A percentile compares a stretch with the other conserved stretches of the same genome.
phyloP scores from a whole-genome alignment of 768 basidiomycete genomes.

The Pisolithus sp. region DNA sequence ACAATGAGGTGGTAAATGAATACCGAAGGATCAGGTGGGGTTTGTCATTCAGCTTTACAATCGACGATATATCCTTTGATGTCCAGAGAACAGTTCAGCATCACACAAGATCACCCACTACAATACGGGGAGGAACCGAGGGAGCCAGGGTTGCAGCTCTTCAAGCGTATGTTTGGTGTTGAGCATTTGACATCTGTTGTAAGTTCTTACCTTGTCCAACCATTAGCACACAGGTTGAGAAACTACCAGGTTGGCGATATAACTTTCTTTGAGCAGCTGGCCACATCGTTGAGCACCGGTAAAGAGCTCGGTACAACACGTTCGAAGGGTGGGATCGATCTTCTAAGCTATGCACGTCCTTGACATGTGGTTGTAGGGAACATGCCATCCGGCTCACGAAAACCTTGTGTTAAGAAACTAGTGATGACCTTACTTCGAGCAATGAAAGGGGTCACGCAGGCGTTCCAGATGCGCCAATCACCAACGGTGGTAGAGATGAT shows the following conservation, averaged over 20 bases:
- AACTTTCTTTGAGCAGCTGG: neutral
- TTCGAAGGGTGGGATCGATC: neutral
- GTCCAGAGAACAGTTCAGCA: neutral
- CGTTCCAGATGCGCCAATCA: no score
- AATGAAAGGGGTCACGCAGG: no score
- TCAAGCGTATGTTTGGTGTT: neutral
- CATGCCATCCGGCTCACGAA: no score
- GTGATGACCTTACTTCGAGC: no score
- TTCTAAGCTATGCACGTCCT: neutral
- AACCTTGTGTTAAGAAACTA: no score
- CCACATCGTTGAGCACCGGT: neutral
- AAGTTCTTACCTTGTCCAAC: neutral
- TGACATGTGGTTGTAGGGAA: no score
- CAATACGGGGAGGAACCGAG: neutral
- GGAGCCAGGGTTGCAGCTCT: neutral
- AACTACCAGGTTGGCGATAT: neutral
- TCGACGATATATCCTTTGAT: neutral
- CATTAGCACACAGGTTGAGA: neutral
- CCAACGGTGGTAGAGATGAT: no score
- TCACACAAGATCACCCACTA: neutral
- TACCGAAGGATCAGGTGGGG: neutral
- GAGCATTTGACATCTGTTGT: neutral
- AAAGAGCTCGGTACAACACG: neutral
- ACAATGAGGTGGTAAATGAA: neutral
- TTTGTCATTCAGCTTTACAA: neutral